Evolutionary conservation across 2,329 filamentous ascomycete genomes (phyloP).

Genomic region (Boeremia lycopersici): DNA sequence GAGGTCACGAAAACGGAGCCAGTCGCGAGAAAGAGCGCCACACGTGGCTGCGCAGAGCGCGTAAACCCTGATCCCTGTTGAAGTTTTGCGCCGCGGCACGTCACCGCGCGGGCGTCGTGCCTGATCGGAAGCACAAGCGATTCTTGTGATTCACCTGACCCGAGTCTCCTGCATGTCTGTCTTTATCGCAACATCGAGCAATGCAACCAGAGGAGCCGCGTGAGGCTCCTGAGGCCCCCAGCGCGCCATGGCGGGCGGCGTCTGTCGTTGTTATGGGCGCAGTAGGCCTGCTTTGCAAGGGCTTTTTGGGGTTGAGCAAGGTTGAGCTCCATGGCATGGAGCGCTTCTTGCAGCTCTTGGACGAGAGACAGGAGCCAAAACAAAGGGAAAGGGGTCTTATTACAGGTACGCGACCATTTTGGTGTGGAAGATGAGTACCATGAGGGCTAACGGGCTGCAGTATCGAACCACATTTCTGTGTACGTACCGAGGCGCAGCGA

Average conservation of each 20-base stretch:
- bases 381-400: slow-evolving; percentile 77
- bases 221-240: slow-evolving; percentile 56
- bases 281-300: slow-evolving; percentile 71
- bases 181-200: slow-evolving; percentile 22
- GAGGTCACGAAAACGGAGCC: slow-evolving; percentile 9
- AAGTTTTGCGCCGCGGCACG: slow-evolving; percentile 19
- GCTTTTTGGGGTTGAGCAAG: slow-evolving; percentile 76
- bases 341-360: slow-evolving; percentile 74
- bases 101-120: slow-evolving; percentile 4
- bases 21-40: slow-evolving; percentile 17
- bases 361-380: slow-evolving; percentile 70
- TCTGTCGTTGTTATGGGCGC: slow-evolving; percentile 78
- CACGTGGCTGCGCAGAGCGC: slow-evolving; percentile 18
- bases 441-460: slow-evolving; percentile 52
- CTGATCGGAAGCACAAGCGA: slow-evolving; percentile 10
- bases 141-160: not conserved
- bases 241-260: slow-evolving; percentile 71
- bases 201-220: slow-evolving; percentile 52
- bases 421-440: not conserved
- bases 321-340: slow-evolving; percentile 80
- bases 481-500: slow-evolving; percentile 59
- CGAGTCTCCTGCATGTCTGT: slow-evolving; percentile 21
- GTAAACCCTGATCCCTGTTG: slow-evolving; percentile 21
- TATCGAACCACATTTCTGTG: slow-evolving; percentile 89
- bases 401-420: slow-evolving; percentile 66